A percentile compares a stretch with the other conserved stretches of the same genome.
Conservation (phyloP, 495 filamentous ascomycete species). For the Daldinia caldariorum region DNA sequence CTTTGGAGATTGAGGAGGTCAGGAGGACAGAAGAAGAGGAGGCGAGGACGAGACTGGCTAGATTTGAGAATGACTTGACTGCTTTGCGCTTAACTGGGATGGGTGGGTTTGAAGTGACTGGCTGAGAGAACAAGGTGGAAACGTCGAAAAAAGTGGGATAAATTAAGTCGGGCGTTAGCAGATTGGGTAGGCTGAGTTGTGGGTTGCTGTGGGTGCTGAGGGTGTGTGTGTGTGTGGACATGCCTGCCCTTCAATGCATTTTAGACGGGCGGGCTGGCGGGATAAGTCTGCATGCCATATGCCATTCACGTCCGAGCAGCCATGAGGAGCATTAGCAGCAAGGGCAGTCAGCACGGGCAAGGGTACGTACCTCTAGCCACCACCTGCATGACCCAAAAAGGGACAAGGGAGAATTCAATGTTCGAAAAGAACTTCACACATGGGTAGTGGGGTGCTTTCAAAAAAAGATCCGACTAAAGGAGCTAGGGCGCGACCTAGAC, state of each 20-base stretch:
- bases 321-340: not conserved
- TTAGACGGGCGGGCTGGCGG: slow-evolving; percentile 20
- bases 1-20: slow-evolving; percentile 10
- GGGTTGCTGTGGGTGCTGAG: not conserved
- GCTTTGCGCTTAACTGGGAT: slow-evolving; percentile 40
- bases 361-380: not conserved
- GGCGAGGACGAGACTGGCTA: slow-evolving; percentile 25
- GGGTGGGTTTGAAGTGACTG: slow-evolving; percentile 32
- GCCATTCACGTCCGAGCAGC: slow-evolving; percentile 2
- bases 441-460: slow-evolving; percentile 17
- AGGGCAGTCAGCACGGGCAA: not conserved
- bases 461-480: slow-evolving; percentile 32
- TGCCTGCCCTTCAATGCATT: slow-evolving; percentile 34
- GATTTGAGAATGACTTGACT: slow-evolving; percentile 30
- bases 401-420: slow-evolving; percentile 17
- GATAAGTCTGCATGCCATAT: slow-evolving; percentile 6
- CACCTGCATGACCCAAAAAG: slow-evolving; percentile 2
- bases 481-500: slow-evolving; percentile 16
- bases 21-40: slow-evolving; percentile 42
- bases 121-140: slow-evolving; percentile 41
- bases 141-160: slow-evolving; percentile 42
- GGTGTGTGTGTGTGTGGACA: slow-evolving; percentile 11
- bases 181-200: slow-evolving; percentile 33
- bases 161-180: slow-evolving; percentile 38
- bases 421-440: slow-evolving; percentile 7